A percentile compares a stretch with the other conserved stretches of the same genome.
phyloP scores from a whole-genome alignment of 1,139 yeast species.

The Debaryomycetaceae sp. region DNA sequence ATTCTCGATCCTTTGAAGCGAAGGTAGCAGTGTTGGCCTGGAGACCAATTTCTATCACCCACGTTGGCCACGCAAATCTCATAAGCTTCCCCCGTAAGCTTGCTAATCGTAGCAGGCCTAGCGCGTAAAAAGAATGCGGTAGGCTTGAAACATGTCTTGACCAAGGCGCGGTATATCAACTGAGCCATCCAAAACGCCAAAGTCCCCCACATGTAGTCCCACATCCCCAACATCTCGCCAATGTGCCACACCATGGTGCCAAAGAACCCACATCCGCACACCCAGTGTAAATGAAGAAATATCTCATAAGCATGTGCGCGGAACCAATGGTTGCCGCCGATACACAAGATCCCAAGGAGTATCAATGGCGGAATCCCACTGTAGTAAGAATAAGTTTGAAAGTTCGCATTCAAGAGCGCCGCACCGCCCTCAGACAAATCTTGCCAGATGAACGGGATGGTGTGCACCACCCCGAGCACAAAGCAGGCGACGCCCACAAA shows the following conservation, averaged over 20 bases:
- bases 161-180: constrained; percentile 43
- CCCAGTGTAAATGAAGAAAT: constrained; percentile 57
- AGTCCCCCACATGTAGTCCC: constrained; percentile 53
- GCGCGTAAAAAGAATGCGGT: constrained; percentile 40
- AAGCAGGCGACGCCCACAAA: constrained; percentile 46
- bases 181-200: constrained; percentile 55
- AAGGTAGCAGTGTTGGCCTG: constrained; percentile 60
- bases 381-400: constrained; percentile 18
- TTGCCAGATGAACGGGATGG: constrained; percentile 51
- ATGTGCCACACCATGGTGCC: constrained; percentile 53
- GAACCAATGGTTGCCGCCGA: constrained; percentile 40
- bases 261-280: constrained; percentile 49
- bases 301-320: constrained; percentile 46
- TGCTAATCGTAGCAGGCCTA: constrained; percentile 37
- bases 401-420: constrained; percentile 14
- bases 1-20: constrained; percentile 43
- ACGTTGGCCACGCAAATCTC: constrained; percentile 39
- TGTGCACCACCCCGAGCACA: constrained; percentile 48
- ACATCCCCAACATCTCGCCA: constrained; percentile 30
- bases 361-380: constrained; percentile 43
- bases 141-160: constrained; percentile 50
- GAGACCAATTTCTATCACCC: constrained; percentile 43
- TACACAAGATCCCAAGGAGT: constrained; percentile 41
- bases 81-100: constrained; percentile 30
- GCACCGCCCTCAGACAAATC: constrained; percentile 48